Conservation (phyloP, 768 basidiomycete species). For the Podaxis sp. region DNA sequence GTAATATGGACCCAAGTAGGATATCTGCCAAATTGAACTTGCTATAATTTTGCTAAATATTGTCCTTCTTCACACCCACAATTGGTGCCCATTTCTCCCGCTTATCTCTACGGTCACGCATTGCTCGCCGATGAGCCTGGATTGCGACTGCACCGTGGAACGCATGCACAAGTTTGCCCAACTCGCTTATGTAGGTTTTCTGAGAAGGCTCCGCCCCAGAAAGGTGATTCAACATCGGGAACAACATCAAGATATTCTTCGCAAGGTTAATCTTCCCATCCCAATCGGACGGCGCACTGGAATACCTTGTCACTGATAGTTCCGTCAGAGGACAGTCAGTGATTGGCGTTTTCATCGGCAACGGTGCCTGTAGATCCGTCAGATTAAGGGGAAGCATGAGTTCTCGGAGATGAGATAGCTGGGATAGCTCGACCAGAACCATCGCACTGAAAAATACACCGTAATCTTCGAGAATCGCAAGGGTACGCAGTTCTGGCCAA, state of each 20-base stretch:
- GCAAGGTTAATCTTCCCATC: background rate
- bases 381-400: background rate
- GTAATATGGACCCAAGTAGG: too few species aligned
- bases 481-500: background rate
- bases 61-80: background rate
- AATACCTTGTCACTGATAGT: background rate
- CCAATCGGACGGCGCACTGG: background rate
- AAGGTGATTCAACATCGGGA: background rate
- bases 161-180: background rate
- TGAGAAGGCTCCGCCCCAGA: too few species aligned
- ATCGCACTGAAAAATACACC: background rate
- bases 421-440: background rate
- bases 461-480: background rate
- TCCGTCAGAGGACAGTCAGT: background rate
- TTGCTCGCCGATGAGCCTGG: background rate
- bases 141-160: background rate
- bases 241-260: background rate
- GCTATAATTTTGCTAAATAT: background rate
- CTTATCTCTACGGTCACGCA: background rate
- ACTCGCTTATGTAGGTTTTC: background rate
- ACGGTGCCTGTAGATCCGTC: background rate
- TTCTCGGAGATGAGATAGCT: background rate
- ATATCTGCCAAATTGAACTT: too few species aligned
- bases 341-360: background rate
- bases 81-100: background rate